phyloP scores from a whole-genome alignment of 371 early-diverging fungal species.

The Funneliformis caledonium region DNA sequence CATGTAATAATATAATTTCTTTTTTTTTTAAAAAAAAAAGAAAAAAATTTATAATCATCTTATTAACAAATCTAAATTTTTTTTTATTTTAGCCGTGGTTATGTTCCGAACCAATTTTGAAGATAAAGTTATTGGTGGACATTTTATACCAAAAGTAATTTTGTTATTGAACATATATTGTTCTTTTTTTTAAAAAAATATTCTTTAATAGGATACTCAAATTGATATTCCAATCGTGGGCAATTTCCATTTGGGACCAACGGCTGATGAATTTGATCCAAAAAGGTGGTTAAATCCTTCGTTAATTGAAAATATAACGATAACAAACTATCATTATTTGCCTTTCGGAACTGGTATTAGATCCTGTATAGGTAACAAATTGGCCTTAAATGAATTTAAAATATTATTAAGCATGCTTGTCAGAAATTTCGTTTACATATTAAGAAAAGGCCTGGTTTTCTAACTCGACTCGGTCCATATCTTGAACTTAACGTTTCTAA shows the following conservation, averaged over 20 bases:
- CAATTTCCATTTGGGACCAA: neutral
- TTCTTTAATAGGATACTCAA: neutral
- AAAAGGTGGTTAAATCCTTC: slow-evolving; percentile 5
- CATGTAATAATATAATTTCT: neutral
- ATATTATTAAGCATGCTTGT: slow-evolving; percentile 47
- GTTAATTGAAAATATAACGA: slow-evolving; percentile 2
- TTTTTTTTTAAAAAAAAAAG: too few relatives aligned
- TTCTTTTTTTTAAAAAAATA: neutral
- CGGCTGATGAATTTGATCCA: slow-evolving; percentile 8
- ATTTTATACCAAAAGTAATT: slow-evolving; percentile 16
- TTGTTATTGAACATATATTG: neutral
- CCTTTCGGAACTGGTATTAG: slow-evolving; percentile 66
- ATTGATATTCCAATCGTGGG: neutral
- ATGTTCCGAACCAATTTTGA: neutral
- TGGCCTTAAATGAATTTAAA: slow-evolving; percentile 54
- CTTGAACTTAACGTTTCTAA: slow-evolving; percentile 44
- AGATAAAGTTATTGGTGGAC: neutral
- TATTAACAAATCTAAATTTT: neutral
- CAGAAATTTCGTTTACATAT: slow-evolving; percentile 45
- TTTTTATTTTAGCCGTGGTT: neutral
- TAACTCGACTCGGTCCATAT: slow-evolving; percentile 46
- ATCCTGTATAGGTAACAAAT: slow-evolving; percentile 48
- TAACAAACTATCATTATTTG: slow-evolving; percentile 52
- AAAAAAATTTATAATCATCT: too few relatives aligned
- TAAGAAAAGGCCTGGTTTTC: slow-evolving; percentile 45